Conservation (phyloP, 225 moss, liverwort and hornwort species). For the Straminergon stramineum region DNA sequence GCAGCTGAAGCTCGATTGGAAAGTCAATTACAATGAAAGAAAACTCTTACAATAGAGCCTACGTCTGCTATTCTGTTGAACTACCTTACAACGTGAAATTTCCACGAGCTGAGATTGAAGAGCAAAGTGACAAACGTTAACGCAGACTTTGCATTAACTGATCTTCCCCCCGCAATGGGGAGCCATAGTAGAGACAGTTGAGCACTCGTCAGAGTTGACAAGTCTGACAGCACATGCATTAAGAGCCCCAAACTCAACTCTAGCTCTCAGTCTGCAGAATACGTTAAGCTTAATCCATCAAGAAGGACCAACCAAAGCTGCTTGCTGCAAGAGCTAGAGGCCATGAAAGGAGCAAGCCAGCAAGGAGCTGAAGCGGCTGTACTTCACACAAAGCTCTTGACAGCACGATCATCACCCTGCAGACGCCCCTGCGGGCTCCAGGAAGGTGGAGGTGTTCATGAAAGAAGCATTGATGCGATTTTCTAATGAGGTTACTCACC, state of each 20-base stretch:
- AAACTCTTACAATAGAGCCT: neutral
- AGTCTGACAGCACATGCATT: slow-evolving; percentile 10
- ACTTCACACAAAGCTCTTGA: neutral
- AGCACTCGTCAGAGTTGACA: slow-evolving; percentile 3
- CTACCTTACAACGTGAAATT: neutral
- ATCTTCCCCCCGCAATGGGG: neutral
- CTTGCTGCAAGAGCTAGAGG: neutral
- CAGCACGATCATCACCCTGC: neutral
- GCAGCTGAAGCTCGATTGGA: neutral
- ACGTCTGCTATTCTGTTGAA: neutral
- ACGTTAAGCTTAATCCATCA: neutral
- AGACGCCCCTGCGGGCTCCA: neutral
- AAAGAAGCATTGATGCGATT: neutral
- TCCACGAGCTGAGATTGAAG: neutral
- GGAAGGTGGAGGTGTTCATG: neutral
- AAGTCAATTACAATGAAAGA: neutral
- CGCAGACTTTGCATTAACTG: slow-evolving; percentile 8
- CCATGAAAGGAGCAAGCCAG: neutral
- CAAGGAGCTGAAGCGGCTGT: neutral
- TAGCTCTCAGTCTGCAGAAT: neutral
- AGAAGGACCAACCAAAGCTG: neutral
- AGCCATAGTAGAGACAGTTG: neutral
- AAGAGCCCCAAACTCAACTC: neutral
- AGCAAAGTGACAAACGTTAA: neutral
- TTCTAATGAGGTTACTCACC: too few relatives aligned